These are phyloP conservation scores for Butyriboletus appendiculatus DNA, from an alignment of 1,284 basidiomycete species.

Conservation along the genomic window DNA sequence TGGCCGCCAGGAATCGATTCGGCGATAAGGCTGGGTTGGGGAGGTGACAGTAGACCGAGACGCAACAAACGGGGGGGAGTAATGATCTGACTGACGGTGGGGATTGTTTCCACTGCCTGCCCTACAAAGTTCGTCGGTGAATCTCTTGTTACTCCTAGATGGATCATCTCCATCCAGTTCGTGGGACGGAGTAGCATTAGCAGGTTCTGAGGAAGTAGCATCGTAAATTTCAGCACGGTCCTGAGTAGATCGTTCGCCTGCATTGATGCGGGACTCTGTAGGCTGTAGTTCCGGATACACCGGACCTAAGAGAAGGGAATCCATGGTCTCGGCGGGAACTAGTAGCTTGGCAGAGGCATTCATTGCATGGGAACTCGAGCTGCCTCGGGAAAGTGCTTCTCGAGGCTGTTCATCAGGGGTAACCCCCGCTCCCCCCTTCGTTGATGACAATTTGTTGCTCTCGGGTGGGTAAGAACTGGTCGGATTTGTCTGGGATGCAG, in stretches of 20 bases:
- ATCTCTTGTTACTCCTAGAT: conserved; percentile 8
- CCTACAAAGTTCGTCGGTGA: conserved; percentile 10
- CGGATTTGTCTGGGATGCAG: not conserved
- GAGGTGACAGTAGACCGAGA: conserved; percentile 8
- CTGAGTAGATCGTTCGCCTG: not conserved
- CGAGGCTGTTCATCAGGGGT: not conserved
- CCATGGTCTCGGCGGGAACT: conserved; percentile 1
- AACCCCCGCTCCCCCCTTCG: not conserved
- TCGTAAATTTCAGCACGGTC: conserved; percentile 1
- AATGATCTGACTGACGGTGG: conserved; percentile 7
- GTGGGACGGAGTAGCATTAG: conserved; percentile 3
- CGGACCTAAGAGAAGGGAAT: conserved; percentile 13
- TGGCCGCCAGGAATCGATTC: conserved; percentile 7
- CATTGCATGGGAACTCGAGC: conserved; percentile 11
- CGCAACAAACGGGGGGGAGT: conserved; percentile 10
- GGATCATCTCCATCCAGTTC: conserved; percentile 11
- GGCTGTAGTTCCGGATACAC: conserved; percentile 11
- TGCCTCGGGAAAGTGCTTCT: not conserved
- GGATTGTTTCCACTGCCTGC: conserved; percentile 1
- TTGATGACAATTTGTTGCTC: not conserved
- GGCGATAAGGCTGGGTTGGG: conserved; percentile 3
- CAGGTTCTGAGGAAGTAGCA: conserved; percentile 11
- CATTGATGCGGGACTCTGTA: not conserved
- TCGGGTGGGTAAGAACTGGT: conserved; percentile 6
- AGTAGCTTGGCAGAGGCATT: conserved; percentile 4